These are phyloP conservation scores for Euclidium syriacum DNA, from an alignment of 345 rosid genomes.

Conservation along the genomic window DNA sequence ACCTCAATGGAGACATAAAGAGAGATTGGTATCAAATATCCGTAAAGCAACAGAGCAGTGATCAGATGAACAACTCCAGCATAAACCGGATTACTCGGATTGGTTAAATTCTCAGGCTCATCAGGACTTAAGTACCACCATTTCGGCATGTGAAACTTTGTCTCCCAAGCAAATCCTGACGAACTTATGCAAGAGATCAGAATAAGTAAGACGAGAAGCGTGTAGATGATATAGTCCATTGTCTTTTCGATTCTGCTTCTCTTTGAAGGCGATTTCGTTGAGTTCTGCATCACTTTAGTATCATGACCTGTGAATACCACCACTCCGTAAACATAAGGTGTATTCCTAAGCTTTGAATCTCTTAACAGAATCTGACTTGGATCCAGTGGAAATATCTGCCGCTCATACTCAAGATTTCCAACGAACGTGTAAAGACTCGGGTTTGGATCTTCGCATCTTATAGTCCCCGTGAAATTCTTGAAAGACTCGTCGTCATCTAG, in stretches of 20 bases:
- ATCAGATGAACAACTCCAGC: conserved; percentile 82
- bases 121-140: conserved; percentile 79
- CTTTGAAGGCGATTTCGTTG: conserved; percentile 84
- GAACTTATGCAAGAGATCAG: conserved; percentile 72
- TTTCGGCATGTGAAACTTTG: conserved; percentile 62
- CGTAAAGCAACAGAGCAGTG: conserved; percentile 93
- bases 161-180: conserved; percentile 76
- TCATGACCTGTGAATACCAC: conserved; percentile 92
- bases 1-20: conserved; percentile 95
- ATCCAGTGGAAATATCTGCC: conserved; percentile 65
- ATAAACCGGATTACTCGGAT: conserved; percentile 50
- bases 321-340: conserved; percentile 70
- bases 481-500: conserved; percentile 65
- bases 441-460: conserved; percentile 92
- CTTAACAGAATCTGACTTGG: conserved; percentile 91
- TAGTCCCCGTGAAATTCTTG: conserved; percentile 50
- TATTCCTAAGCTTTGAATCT: conserved; percentile 96
- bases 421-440: conserved; percentile 85
- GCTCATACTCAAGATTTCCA: conserved; percentile 79
- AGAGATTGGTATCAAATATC: conserved; percentile 92
- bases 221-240: conserved; percentile 87
- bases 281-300: conserved; percentile 93
- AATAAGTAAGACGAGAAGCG: conserved; percentile 69
- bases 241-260: conserved; percentile 75
- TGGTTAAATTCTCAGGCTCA: conserved; percentile 44